phyloP scores from a whole-genome alignment of 2,329 filamentous ascomycete genomes.

The Pyrenophora tritici-repentis region DNA sequence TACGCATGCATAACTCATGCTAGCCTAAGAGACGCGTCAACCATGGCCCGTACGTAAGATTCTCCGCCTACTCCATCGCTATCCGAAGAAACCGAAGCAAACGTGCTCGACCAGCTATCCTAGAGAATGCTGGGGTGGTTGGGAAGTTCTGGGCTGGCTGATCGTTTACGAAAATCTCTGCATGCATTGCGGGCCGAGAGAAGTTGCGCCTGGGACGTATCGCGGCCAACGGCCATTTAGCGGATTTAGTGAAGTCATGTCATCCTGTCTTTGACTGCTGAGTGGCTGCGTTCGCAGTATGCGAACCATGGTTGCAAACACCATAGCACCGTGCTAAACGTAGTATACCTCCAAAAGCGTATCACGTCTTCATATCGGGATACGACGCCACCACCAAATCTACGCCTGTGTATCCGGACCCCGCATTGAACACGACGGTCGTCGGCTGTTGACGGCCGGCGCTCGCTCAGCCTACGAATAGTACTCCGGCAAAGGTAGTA shows the following conservation, averaged over 20 bases:
- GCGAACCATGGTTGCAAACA: conserved; percentile 13
- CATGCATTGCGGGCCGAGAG: conserved; percentile 27
- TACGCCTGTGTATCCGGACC: conserved; percentile 5
- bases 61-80: conserved; percentile 12
- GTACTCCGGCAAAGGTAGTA: conserved; percentile 1
- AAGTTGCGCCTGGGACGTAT: conserved; percentile 18
- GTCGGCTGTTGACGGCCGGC: conserved; percentile 9
- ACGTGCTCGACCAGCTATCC: conserved; percentile 22
- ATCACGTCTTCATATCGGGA: conserved; percentile 5
- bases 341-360: neutral
- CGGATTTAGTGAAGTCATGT: conserved; percentile 3
- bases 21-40: conserved; percentile 21
- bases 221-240: conserved; percentile 8
- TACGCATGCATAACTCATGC: conserved; percentile 6
- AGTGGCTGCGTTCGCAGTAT: conserved; percentile 14
- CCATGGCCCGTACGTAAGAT: conserved; percentile 19
- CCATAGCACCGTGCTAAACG: conserved; percentile 6
- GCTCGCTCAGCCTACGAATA: neutral
- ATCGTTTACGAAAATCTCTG: conserved; percentile 31
- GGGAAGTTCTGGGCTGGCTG: conserved; percentile 20
- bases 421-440: conserved; percentile 8
- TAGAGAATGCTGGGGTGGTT: conserved; percentile 14
- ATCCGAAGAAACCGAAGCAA: conserved; percentile 19
- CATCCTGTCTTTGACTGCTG: conserved; percentile 5
- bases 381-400: conserved; percentile 2